Percentiles rank a stretch among this genome's conserved stretches.
Evolutionary conservation across 352 stramenopile genomes (phyloP).

Genomic region (Phytopythium mirpurense): DNA sequence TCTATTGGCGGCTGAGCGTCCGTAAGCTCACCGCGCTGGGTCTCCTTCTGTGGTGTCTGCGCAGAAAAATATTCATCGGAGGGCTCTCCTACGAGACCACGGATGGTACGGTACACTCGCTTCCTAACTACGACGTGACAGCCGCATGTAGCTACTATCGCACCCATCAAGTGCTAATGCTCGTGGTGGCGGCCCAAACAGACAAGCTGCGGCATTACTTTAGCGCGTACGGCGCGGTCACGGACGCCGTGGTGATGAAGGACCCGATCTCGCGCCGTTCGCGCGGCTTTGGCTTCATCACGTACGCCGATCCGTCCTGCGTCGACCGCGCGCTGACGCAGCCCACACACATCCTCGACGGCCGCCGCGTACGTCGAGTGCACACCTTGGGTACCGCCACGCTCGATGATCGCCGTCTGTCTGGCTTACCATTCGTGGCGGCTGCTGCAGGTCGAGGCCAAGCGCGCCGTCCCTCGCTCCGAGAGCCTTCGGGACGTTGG

Average conservation of each 20-base stretch:
- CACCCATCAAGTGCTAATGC: too few species aligned
- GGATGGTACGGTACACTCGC: conserved; percentile 42
- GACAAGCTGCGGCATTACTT: conserved; percentile 91
- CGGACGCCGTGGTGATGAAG: conserved; percentile 92
- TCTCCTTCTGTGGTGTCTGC: conserved; percentile 8
- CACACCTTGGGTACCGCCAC: too few species aligned
- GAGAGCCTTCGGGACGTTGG: conserved; percentile 75
- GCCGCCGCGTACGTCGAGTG: conserved; percentile 55
- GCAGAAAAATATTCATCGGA: conserved; percentile 90
- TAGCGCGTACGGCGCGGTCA: conserved; percentile 83
- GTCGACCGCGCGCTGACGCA: conserved; percentile 88
- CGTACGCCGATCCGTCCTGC: conserved; percentile 82
- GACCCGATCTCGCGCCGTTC: conserved; percentile 89
- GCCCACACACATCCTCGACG: conserved; percentile 89
- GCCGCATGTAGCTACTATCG: too few species aligned
- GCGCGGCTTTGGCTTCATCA: conserved; percentile 93
- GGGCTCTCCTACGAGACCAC: conserved; percentile 89
- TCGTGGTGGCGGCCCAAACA: conserved; percentile 14
- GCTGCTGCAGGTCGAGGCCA: conserved; percentile 80
- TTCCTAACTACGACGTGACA: too few species aligned
- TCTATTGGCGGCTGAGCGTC: too few species aligned
- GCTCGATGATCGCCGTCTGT: conserved; percentile 16
- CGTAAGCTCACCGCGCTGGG: conserved; percentile 5
- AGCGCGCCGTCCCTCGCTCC: conserved; percentile 85
- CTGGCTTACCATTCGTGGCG: conserved; percentile 6